A percentile compares a stretch with the other conserved stretches of the same genome.
phyloP scores from a whole-genome alignment of 2,329 filamentous ascomycete genomes.

The Ceratocystis papillata region DNA sequence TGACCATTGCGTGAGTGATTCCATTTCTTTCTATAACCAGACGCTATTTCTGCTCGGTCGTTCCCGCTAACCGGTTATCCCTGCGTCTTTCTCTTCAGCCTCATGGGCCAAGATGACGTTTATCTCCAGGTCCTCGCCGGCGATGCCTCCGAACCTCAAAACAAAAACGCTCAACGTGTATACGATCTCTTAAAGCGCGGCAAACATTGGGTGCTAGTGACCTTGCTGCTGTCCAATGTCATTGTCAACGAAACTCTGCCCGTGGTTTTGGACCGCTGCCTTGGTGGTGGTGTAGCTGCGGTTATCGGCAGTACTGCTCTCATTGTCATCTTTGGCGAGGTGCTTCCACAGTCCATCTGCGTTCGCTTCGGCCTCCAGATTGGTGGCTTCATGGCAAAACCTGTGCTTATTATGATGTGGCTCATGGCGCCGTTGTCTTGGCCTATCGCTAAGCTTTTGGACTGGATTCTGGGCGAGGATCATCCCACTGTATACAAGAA shows the following conservation, averaged over 20 bases:
- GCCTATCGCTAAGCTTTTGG: conserved; percentile 90
- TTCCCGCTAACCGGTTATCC: background rate
- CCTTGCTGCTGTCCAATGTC: conserved; percentile 85
- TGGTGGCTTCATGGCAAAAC: conserved; percentile 83
- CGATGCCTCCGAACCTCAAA: conserved; percentile 74
- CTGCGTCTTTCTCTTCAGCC: conserved; percentile 26
- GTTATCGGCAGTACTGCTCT: conserved; percentile 86
- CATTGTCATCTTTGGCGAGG: conserved; percentile 97
- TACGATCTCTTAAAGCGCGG: conserved; percentile 69
- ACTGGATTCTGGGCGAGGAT: conserved; percentile 84
- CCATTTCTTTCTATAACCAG: background rate
- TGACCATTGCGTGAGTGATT: conserved; percentile 67
- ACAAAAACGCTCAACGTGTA: conserved; percentile 73
- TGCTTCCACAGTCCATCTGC: conserved; percentile 90
- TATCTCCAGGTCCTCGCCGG: conserved; percentile 90
- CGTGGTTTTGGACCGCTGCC: conserved; percentile 84
- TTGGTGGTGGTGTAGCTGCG: conserved; percentile 89
- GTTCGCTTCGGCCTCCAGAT: conserved; percentile 93
- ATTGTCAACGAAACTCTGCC: conserved; percentile 96
- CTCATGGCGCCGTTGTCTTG: conserved; percentile 79
- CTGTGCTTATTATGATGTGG: conserved; percentile 84
- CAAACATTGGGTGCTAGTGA: conserved; percentile 98
- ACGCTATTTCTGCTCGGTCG: background rate
- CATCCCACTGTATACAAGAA: conserved; percentile 98
- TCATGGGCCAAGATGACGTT: conserved; percentile 77